phyloP scores from a whole-genome alignment of 495 filamentous ascomycete species.

The Beverwykella pulmonaria region DNA sequence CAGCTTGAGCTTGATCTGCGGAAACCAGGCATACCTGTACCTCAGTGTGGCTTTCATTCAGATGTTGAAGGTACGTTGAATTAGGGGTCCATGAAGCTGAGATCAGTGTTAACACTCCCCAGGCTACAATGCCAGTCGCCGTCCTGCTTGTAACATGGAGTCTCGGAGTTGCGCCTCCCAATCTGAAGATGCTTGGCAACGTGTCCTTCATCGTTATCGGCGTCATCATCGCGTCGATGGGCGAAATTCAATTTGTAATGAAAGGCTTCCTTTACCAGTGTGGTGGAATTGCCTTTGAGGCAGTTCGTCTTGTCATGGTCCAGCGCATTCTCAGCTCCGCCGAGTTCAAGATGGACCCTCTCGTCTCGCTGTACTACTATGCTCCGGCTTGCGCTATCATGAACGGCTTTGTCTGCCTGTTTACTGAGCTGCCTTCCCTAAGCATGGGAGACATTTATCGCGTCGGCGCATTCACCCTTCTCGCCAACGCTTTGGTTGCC shows the following conservation, averaged over 20 bases:
- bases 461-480: conserved; percentile 73
- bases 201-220: conserved; percentile 87
- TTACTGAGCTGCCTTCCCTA: conserved; percentile 75
- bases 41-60: conserved; percentile 94
- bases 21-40: conserved; percentile 90
- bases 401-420: conserved; percentile 77
- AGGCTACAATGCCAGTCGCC: conserved; percentile 90
- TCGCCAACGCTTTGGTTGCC: conserved; percentile 79
- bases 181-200: conserved; percentile 78
- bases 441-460: conserved; percentile 71
- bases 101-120: conserved; percentile 9
- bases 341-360: conserved; percentile 97
- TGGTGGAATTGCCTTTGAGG: conserved; percentile 84
- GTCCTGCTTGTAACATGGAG: conserved; percentile 84
- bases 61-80: conserved; percentile 80
- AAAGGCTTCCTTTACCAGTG: conserved; percentile 86
- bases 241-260: conserved; percentile 89
- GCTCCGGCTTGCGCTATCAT: conserved; percentile 89
- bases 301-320: conserved; percentile 88
- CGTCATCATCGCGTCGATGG: conserved; percentile 86
- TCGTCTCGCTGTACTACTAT: conserved; percentile 96
- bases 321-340: conserved; percentile 83
- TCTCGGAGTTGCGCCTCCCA: conserved; percentile 74
- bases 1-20: conserved; percentile 90
- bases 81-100: not conserved